These are phyloP conservation scores for Wickerhamomyces sydowiorum DNA, from an alignment of 805 yeast genomes.

Conservation along the genomic window DNA sequence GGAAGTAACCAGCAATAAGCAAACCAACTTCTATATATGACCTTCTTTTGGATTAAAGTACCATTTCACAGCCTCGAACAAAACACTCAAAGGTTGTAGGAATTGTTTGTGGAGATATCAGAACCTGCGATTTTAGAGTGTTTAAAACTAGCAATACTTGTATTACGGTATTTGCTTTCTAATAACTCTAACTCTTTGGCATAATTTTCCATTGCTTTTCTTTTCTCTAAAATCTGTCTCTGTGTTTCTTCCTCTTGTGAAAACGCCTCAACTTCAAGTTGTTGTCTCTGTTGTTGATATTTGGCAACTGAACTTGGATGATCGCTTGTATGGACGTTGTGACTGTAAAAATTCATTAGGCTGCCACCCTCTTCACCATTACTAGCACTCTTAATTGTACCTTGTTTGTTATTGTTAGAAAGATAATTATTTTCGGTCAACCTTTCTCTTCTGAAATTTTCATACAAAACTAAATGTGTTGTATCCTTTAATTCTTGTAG, in stretches of 20 bases:
- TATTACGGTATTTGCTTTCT: conserved; percentile 12
- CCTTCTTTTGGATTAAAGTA: too few species aligned
- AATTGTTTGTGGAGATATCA: not conserved
- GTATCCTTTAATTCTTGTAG: conserved; percentile 76
- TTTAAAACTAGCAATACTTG: not conserved
- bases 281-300: too few species aligned
- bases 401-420: not conserved
- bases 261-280: not conserved
- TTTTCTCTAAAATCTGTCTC: conserved; percentile 14
- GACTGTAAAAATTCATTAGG: not conserved
- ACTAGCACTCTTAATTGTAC: not conserved
- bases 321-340: not conserved
- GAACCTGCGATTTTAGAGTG: not conserved
- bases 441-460: conserved; percentile 69
- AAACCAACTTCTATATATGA: too few species aligned
- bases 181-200: conserved; percentile 12
- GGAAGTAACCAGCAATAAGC: too few species aligned
- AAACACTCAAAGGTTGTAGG: not conserved
- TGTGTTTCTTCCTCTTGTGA: conserved; percentile 7
- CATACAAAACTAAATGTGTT: conserved; percentile 73
- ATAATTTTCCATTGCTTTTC: conserved; percentile 12
- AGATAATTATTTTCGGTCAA: conserved; percentile 36
- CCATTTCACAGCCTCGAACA: too few species aligned
- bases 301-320: too few species aligned
- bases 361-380: conserved; percentile 1